Evolutionary conservation across 345 rosid species (phyloP).

Genomic region (Cardamine resedifolia): DNA sequence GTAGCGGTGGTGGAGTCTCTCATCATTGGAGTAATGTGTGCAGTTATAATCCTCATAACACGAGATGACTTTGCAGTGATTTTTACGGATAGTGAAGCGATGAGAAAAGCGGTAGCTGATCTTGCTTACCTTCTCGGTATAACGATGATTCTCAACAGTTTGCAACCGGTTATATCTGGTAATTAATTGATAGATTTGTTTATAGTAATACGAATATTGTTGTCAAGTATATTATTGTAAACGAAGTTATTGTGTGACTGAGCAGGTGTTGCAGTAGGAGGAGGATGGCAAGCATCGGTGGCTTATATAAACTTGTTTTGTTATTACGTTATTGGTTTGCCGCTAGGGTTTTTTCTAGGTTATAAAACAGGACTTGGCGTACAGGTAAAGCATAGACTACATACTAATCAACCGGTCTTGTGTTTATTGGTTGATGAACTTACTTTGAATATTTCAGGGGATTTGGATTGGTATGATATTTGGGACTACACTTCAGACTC

Average conservation of each 20-base stretch:
- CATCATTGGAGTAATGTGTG: slow-evolving; percentile 60
- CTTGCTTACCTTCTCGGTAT: slow-evolving; percentile 76
- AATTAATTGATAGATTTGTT: neutral
- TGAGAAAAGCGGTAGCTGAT: slow-evolving; percentile 60
- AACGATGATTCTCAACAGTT: slow-evolving; percentile 79
- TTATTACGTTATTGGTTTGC: slow-evolving; percentile 69
- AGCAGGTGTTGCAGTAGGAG: slow-evolving; percentile 92
- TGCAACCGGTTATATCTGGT: slow-evolving; percentile 94
- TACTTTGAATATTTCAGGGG: slow-evolving; percentile 46
- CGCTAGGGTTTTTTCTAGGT: slow-evolving; percentile 81
- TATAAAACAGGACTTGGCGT: slow-evolving; percentile 67
- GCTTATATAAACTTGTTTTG: slow-evolving; percentile 87
- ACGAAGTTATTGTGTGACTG: neutral
- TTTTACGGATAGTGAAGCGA: slow-evolving; percentile 60
- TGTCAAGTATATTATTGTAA: neutral
- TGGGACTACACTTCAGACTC: slow-evolving; percentile 83
- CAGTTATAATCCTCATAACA: slow-evolving; percentile 49
- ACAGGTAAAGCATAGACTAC: slow-evolving; percentile 45
- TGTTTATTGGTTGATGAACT: neutral
- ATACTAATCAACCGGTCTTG: neutral
- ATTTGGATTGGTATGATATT: slow-evolving; percentile 94
- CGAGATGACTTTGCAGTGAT: slow-evolving; percentile 60
- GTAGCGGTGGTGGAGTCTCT: slow-evolving; percentile 61
- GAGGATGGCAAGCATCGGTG: slow-evolving; percentile 94
- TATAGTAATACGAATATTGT: neutral